Evolutionary conservation across 805 yeast genomes (phyloP), one percentile per base, ranked within the genome.

Genomic region (Ogataea pilisensis): DNA sequence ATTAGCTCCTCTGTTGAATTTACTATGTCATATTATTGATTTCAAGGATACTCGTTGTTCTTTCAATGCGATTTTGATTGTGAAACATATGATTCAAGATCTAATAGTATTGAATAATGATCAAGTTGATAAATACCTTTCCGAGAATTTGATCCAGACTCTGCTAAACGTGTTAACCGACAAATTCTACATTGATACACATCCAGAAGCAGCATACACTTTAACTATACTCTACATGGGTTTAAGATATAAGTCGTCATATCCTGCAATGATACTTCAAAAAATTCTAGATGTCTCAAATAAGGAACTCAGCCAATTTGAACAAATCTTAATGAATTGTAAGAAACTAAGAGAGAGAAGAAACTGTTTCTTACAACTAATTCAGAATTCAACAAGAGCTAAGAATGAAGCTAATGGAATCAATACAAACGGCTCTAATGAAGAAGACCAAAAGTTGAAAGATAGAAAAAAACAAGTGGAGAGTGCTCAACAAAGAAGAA

Each of bases 1-100:
- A 5, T 70, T 91, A 53, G 95, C 87, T 0, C 89, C 95, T 18
- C 80, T 90, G 46, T 64, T 91, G 49, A 78, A 78, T 42, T 64
- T 91, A 28, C 69, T 91, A 48, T 79, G 82, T 45, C 90, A 86
- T 58, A 72, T 91, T 18, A 80, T 91, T 52, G 72, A 76, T 48
- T 85, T 88, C 59, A 86, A 85, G 53, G 99, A 91, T 58, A 85
- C 93, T 26, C 83, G 93, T 56, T 91, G 98, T 60, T 82, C 95
- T 5, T 91, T 85, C 66, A 93, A 93, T 61, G 85, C 95, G 2
- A 83, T 91, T 37, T 65, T 91, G 44, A 80, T 91, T 24, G 71
- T 91, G 43, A 74, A 95, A 45, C 82, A 85, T 45, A 71, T 90
- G 41, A 65, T 90, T 42, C 78, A 77, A 14, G 85, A 80, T 17